Conservation (phyloP, 2,329 filamentous ascomycete species). For the Fusarium sp. region DNA sequence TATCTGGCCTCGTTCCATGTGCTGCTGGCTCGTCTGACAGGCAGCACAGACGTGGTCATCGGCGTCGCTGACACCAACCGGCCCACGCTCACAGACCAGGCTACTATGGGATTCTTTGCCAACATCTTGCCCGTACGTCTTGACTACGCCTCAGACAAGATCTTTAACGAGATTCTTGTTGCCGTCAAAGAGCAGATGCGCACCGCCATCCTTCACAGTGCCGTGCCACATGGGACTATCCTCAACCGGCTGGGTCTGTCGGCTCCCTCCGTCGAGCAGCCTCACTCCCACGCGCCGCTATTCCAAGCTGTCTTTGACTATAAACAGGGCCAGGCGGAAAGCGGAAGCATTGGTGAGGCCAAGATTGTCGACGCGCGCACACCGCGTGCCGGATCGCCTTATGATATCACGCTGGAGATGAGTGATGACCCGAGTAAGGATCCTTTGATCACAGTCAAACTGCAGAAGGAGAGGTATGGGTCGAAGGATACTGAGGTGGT, state of each 20-base stretch:
- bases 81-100: neutral
- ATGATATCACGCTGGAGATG: neutral
- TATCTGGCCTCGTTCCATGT: neutral
- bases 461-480: neutral
- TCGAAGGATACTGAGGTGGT: neutral
- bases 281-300: neutral
- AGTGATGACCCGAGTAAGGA: neutral
- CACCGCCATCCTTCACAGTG: neutral
- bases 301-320: neutral
- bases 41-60: neutral
- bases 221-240: neutral
- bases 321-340: neutral
- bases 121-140: neutral
- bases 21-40: neutral
- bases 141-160: neutral
- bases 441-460: neutral
- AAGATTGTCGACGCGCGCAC: neutral
- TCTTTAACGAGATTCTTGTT: neutral
- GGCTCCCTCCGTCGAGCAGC: neutral
- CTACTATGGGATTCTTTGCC: neutral
- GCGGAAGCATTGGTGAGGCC: neutral
- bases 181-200: neutral
- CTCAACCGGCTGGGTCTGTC: neutral
- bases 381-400: neutral
- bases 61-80: neutral